Evolutionary conservation across 352 stramenopile genomes (phyloP).

Genomic region (Globisporangium splendens): DNA sequence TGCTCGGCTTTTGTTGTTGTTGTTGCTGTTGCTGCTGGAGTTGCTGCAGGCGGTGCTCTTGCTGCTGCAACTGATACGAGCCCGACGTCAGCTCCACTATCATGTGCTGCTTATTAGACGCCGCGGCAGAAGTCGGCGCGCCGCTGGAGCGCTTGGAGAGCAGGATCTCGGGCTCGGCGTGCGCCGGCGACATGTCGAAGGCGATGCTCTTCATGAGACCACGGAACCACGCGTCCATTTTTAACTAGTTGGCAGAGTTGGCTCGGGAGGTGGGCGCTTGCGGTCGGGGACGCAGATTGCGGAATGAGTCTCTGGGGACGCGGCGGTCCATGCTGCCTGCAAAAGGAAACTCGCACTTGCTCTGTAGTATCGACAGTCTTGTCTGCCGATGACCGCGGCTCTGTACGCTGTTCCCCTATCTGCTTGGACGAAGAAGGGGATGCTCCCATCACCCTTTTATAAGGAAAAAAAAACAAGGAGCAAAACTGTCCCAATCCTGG

Average conservation of each 20-base stretch:
- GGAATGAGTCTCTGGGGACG: slow-evolving; percentile 24
- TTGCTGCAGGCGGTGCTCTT: background rate
- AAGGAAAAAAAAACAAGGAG: no score
- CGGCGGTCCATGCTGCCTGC: no score
- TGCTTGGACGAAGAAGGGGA: no score
- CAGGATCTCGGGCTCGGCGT: slow-evolving; percentile 26
- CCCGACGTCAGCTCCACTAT: background rate
- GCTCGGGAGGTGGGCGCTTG: slow-evolving; percentile 8
- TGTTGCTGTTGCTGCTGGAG: slow-evolving; percentile 20
- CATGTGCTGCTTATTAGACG: background rate
- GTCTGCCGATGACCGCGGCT: no score
- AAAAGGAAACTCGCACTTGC: no score
- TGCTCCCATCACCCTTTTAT: no score
- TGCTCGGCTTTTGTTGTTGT: slow-evolving; percentile 19
- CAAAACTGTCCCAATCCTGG: no score
- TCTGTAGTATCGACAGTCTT: no score
- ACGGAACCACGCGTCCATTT: slow-evolving; percentile 43
- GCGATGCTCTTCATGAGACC: slow-evolving; percentile 18
- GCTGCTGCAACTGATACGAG: slow-evolving; percentile 4
- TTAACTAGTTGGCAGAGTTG: background rate
- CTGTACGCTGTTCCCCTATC: no score
- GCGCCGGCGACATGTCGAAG: slow-evolving; percentile 1
- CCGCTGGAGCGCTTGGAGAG: slow-evolving; percentile 13
- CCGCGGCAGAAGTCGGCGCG: background rate
- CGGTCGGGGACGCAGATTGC: slow-evolving; percentile 30